Evolutionary conservation across 805 yeast genomes (phyloP), one percentile per base, ranked within the genome.

Genomic region (Huiozyma sinensis): DNA sequence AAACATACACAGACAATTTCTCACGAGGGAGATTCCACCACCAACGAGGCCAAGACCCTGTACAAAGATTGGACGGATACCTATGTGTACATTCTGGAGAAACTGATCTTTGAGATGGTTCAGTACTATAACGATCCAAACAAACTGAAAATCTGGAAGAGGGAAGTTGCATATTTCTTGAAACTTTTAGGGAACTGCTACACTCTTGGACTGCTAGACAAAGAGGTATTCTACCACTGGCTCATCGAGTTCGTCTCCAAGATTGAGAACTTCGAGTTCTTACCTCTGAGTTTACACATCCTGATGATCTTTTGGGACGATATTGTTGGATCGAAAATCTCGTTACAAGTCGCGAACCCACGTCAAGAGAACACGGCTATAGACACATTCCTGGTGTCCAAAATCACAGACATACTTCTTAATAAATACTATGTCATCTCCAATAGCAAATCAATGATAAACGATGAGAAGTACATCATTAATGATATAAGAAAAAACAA

Each of bases 61-160:
- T 68, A 81, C 13, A 76, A 76, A 46, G 95, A 87, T 57, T 90
- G 97, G 97, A 84, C 97, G 0, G 83, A 79, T 36, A 94, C 84
- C 50, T 79, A 89, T 11, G 70, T 79, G 3, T 79, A 75, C 44
- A 83, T 63, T 7, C 41, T 64, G 38, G 67, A 65, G 44, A 60
- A 57, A 45, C 44, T 62, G 28, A 52, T 62, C 7, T 59, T 60
- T 48, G 66, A 62, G 42, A 58, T 62, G 61, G 49, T 50, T 11
- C 57, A 55, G 38, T 47, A 54, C 40, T 54, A 54, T 41, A 57
- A 58, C 40, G 64, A 62, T 40, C 45, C 50, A 38, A 51, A 34
- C n/a, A 60, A 55, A 39, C 38, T 60, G 34, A 55, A 53, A 38
- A 42, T 33, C 6, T 68, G 72, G 79, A 72, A 70, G 54, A 53